Base-by-base conservation (phyloP, 1,139 yeast species). In the Geotrichum cucujoidarum region DNA sequence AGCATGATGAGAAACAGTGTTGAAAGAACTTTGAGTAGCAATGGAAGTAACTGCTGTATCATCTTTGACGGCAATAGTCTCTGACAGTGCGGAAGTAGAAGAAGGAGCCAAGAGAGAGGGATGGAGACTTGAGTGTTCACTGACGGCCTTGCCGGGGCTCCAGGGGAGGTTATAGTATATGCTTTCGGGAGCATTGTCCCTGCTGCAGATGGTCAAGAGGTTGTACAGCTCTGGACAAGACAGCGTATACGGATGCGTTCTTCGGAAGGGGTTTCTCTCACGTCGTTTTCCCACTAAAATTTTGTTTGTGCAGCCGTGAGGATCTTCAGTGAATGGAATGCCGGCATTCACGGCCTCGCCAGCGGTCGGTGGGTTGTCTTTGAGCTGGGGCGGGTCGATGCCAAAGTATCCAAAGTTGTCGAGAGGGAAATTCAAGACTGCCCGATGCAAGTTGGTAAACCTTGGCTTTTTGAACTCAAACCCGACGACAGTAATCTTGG, bases 381-480 rank as follows among this genome's bases (percentile, higher is more conserved):
- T 54, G 54, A 40, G 62, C 58, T 17, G 54, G 47, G 6, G 59
- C 45, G 46, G 95, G n/a, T 78, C 74, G 49, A 78, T 72, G 0
- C 92, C 88, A 32, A 81, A 62, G 59, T 83, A 86, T 2, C 66
- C 57, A 1, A 76, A 70, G 10, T 57, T 59, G 0, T 57, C 57
- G 1, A 48, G 40, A 0, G 77, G 73, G 51, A 67, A 72, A 3
- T 61, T 60, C 44, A 82, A 58, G 0, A 82, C 81, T 24, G 64
- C 60, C 36, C 83, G 70, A 65, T 87, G 95, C 34, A 72, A 64
- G 0, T 74, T 59, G 11, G 75, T 48, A 58, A 85, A 86, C 46
- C 95, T 68, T 16, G 64, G 60, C 46, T 77, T 65, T 59, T 87
- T 87, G 65, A 87, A 87, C 45, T 79, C 88, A 61, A 84, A 84